Conservation (phyloP, 768 basidiomycete species). For the Rhodotorula toruloides region DNA sequence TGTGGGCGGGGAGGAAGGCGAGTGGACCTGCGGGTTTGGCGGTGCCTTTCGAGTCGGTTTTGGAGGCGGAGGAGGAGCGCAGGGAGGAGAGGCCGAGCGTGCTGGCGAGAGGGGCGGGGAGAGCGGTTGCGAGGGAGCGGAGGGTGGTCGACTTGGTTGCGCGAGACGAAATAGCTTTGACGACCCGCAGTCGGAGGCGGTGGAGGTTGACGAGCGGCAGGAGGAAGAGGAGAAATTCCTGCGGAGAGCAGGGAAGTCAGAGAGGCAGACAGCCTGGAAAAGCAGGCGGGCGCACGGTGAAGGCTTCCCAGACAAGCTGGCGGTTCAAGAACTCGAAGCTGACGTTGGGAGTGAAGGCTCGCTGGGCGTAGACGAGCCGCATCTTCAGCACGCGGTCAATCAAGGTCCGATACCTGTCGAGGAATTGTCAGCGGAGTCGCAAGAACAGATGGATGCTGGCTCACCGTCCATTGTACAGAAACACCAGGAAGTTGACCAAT, state of each 20-base stretch:
- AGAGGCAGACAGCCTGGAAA: background rate
- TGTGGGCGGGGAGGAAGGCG: constrained; percentile 62
- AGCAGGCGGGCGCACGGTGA: constrained; percentile 63
- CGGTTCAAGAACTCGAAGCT: constrained; percentile 99
- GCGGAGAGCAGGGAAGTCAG: background rate
- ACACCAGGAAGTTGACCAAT: constrained; percentile 71
- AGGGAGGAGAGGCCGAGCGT: constrained; percentile 22
- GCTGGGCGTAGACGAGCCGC: constrained; percentile 65
- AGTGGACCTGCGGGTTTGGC: constrained; percentile 56
- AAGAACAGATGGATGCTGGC: constrained; percentile 40
- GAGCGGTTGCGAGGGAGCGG: constrained; percentile 42
- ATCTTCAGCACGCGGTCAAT: constrained; percentile 71
- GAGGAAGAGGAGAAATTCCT: constrained; percentile 94
- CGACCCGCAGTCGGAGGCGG: constrained; percentile 58
- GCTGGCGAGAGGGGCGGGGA: constrained; percentile 38
- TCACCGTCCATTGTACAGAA: constrained; percentile 80
- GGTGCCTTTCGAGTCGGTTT: constrained; percentile 2
- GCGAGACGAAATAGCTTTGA: constrained; percentile 46
- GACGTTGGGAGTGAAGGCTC: constrained; percentile 69
- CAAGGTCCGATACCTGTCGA: constrained; percentile 71
- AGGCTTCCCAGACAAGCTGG: constrained; percentile 98
- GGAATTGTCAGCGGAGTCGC: background rate
- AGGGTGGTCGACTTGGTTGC: constrained; percentile 21
- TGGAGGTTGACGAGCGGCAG: constrained; percentile 75
- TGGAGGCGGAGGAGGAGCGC: constrained; percentile 8